phyloP scores from a whole-genome alignment of 352 stramenopile species.

The Globisporangium barbulae region DNA sequence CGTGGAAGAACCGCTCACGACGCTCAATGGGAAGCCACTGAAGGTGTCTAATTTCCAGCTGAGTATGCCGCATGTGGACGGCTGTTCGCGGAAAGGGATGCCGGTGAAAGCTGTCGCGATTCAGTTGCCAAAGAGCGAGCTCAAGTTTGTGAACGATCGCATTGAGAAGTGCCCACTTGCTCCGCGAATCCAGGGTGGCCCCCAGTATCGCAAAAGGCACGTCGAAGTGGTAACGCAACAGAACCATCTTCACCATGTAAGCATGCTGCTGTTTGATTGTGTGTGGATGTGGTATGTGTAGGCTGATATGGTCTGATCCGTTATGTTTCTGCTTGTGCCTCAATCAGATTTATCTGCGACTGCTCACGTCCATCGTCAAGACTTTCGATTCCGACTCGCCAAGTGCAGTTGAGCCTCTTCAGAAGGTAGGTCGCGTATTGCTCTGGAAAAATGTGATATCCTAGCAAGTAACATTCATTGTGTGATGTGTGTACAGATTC shows the following conservation, averaged over 20 bases:
- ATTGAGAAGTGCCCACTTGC: constrained; percentile 72
- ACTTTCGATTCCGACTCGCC: constrained; percentile 53
- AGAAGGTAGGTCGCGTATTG: constrained; percentile 33
- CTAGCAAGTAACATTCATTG: not conserved
- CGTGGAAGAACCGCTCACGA: constrained; percentile 39
- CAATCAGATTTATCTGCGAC: constrained; percentile 59
- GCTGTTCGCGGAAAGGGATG: constrained; percentile 81
- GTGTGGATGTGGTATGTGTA: not conserved
- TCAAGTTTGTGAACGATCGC: constrained; percentile 83
- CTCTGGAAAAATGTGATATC: not conserved
- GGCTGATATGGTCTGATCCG: not conserved
- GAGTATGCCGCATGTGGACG: constrained; percentile 87
- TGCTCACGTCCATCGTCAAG: constrained; percentile 55
- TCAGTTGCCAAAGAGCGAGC: constrained; percentile 79
- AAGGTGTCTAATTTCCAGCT: constrained; percentile 84
- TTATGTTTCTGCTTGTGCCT: constrained; percentile 2
- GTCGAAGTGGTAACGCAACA: constrained; percentile 54
- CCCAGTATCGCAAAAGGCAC: constrained; percentile 60
- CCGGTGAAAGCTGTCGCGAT: constrained; percentile 62
- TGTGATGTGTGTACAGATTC: constrained; percentile 35
- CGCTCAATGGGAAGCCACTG: constrained; percentile 53
- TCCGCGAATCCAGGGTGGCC: constrained; percentile 42
- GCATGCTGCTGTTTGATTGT: not conserved
- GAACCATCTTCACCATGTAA: constrained; percentile 79
- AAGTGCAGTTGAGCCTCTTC: constrained; percentile 47